Conservation (phyloP, 306 rosid species). For the Macrotyloma uniflorum region DNA sequence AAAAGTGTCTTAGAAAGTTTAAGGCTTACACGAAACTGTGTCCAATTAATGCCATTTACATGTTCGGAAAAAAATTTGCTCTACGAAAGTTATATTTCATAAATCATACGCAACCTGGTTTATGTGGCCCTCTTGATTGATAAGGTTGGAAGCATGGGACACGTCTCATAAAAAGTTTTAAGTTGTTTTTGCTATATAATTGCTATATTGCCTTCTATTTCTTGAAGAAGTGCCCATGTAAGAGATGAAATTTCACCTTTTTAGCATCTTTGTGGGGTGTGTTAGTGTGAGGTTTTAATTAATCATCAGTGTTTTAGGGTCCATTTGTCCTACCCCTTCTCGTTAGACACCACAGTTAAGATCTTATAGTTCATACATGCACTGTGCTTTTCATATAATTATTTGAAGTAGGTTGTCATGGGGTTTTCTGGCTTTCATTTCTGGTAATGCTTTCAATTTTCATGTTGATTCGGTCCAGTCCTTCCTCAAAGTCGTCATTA, state of each 20-base stretch:
- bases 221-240: not conserved
- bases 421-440: not conserved
- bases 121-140: not conserved
- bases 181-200: not conserved
- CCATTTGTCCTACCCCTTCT: constrained; percentile 6
- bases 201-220: not conserved
- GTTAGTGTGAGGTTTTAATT: not conserved
- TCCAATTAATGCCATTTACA: constrained; percentile 8
- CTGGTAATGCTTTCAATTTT: not conserved
- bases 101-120: not conserved
- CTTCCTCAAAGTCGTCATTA: not conserved
- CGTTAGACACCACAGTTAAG: not conserved
- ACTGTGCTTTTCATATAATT: not conserved
- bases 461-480: not conserved
- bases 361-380: not conserved
- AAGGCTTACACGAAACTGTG: constrained; percentile 4
- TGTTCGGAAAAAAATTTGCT: not conserved
- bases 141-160: constrained; percentile 8
- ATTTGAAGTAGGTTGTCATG: not conserved
- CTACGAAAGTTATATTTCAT: not conserved
- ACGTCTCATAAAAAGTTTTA: not conserved
- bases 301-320: not conserved
- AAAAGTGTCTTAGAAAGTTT: not conserved
- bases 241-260: not conserved
- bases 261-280: not conserved